Base-by-base conservation (phyloP, 2,329 filamentous ascomycete genomes). In the Claviceps maximensis region DNA sequence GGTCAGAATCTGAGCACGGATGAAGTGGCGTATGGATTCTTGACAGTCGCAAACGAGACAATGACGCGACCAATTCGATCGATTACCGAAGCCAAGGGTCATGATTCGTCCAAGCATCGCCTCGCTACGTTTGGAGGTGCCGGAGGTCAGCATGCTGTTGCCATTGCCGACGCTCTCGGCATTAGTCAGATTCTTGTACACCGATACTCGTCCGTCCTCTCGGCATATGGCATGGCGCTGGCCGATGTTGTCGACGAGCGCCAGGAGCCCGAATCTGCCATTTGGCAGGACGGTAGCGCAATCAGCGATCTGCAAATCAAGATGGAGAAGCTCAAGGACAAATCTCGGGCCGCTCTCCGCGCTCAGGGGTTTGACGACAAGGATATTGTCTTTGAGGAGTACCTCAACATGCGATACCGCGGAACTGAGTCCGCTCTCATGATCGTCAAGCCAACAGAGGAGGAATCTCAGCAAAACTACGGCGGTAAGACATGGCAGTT, bases 401-500 rank as follows among this genome's bases (percentile, higher is more conserved):
- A 95, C 62, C 79, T 97, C 53, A 95, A 96, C 65, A 89, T 96
- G 84, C 77, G 90, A 54, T 95, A 95, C 62, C 80, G 88, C 38
- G 89, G 89, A 12, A 95, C 89, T 0, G 89, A 95, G 64, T 94
- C 89, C 8, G 87, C 89, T 1, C 75, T 95, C 44, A 96, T 95
- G 89, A 81, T 95, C 48, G 71, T 93, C 58, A 88, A 85, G 66
- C 88, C 89, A 0, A 77, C 69, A 2, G 69, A 76, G 40, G 77
- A 82, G 50, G 83, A 87, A 53, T 75, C 75, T 0, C 70, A 80
- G 55, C 74, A 76, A 41, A 71, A 76, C 15, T 86, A 78, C 57
- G 73, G 67, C 25, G 82, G 80, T 7, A 80, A 87, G 25, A 78
- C 84, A 9, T 94, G 87, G 86, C 86, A 83, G 1, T 96, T 90